Evolutionary conservation across 169 alveolate species (phyloP).

Genomic region (Plasmodium gallinaceum): DNA sequence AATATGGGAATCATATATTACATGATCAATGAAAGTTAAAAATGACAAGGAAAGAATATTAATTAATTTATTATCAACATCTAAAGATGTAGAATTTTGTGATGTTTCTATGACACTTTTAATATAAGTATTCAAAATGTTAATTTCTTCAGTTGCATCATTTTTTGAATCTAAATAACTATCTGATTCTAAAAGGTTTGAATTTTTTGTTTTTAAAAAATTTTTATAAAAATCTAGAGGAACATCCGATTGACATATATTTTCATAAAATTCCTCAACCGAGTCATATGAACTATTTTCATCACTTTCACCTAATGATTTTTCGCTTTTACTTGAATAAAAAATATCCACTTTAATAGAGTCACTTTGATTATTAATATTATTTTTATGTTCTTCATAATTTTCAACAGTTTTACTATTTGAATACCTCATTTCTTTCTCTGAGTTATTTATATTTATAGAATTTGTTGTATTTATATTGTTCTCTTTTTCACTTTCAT

Average conservation of each 20-base stretch:
- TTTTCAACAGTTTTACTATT: constrained; percentile 1
- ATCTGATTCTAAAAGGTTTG: constrained; percentile 2
- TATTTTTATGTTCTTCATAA: constrained; percentile 16
- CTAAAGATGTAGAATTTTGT: constrained; percentile 26
- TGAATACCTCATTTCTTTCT: constrained; percentile 16
- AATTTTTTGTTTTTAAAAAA: constrained; percentile 29
- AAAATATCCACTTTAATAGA: constrained; percentile 38
- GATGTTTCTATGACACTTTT: constrained; percentile 30
- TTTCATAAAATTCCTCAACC: constrained; percentile 50
- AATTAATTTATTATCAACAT: constrained; percentile 58
- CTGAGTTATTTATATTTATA: background rate
- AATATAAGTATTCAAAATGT: constrained; percentile 50
- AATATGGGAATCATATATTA: constrained; percentile 68
- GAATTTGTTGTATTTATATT: constrained; percentile 1
- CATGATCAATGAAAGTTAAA: constrained; percentile 67
- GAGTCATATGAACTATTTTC: constrained; percentile 49
- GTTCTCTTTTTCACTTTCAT: constrained; percentile 30
- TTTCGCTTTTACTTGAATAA: constrained; percentile 69
- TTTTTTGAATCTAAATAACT: constrained; percentile 15
- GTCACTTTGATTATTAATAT: constrained; percentile 18
- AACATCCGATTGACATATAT: constrained; percentile 31
- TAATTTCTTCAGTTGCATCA: constrained; percentile 55
- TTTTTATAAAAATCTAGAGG: constrained; percentile 66
- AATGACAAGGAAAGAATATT: constrained; percentile 67
- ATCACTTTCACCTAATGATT: constrained; percentile 58